phyloP scores from a whole-genome alignment of 1,139 yeast species.

The Candida tunisiensis region DNA sequence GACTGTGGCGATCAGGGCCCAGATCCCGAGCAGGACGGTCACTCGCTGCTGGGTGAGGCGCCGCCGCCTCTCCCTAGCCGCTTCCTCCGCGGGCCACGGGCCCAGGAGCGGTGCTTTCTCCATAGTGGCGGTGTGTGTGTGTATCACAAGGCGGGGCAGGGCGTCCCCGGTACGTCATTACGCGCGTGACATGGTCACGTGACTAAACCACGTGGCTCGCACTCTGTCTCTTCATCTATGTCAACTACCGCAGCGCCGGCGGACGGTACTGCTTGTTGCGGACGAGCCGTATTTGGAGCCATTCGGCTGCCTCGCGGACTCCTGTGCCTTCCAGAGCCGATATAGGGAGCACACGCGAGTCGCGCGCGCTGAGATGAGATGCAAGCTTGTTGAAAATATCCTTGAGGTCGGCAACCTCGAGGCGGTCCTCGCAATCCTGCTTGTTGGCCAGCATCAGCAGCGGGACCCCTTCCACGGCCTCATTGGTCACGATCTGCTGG shows the following conservation, averaged over 20 bases:
- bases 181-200: no score
- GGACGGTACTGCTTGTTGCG: conserved; percentile 63
- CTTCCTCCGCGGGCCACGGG: no score
- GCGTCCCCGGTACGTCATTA: no score
- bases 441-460: conserved; percentile 89
- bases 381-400: conserved; percentile 69
- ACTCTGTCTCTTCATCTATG: neutral
- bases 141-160: no score
- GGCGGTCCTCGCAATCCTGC: conserved; percentile 74
- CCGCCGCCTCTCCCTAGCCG: no score
- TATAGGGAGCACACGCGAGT: conserved; percentile 76
- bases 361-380: conserved; percentile 74
- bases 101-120: no score
- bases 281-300: conserved; percentile 65
- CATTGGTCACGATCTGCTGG: conserved; percentile 29
- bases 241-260: conserved; percentile 24
- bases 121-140: no score
- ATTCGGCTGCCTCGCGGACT: conserved; percentile 68
- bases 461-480: conserved; percentile 61
- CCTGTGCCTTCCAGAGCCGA: conserved; percentile 80
- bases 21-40: neutral
- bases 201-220: no score
- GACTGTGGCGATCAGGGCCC: conserved; percentile 1
- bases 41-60: no score
- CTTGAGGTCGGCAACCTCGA: conserved; percentile 66